These are phyloP conservation scores for Cucumis cinereus DNA, from an alignment of 306 rosid genomes.

Conservation along the genomic window DNA sequence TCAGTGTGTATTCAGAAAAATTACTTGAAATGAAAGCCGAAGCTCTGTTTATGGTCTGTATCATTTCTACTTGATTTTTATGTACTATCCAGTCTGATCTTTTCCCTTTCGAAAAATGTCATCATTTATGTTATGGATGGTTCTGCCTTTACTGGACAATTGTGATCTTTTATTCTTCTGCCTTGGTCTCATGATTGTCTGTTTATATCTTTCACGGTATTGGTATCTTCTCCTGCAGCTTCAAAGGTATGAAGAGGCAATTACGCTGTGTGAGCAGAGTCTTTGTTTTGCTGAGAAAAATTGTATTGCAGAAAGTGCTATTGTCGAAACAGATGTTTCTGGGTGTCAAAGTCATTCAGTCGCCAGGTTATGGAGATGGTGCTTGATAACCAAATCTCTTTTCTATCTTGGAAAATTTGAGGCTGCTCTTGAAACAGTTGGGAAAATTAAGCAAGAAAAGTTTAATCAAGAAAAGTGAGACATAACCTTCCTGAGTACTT, in stretches of 20 bases:
- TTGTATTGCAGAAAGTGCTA: conserved; percentile 19
- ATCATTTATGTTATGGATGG: background rate
- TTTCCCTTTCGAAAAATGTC: background rate
- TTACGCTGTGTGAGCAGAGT: conserved; percentile 69
- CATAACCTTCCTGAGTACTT: conserved; percentile 10
- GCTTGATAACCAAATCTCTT: conserved; percentile 67
- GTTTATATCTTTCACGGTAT: conserved; percentile 10
- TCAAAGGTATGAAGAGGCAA: conserved; percentile 58
- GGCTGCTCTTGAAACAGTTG: conserved; percentile 57
- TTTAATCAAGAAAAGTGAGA: conserved; percentile 42
- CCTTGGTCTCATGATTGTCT: background rate
- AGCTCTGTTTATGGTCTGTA: conserved; percentile 59
- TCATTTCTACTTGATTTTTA: conserved; percentile 11
- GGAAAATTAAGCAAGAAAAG: conserved; percentile 45
- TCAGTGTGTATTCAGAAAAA: conserved; percentile 64
- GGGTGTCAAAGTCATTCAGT: conserved; percentile 18
- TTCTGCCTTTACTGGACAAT: background rate
- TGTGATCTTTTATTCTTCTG: background rate
- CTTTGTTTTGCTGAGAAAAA: conserved; percentile 61
- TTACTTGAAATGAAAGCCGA: conserved; percentile 87
- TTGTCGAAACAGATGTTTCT: conserved; percentile 17
- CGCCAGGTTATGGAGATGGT: conserved; percentile 71
- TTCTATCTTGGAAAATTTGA: conserved; percentile 80
- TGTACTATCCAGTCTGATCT: background rate
- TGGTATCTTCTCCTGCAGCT: conserved; percentile 35